Percentiles rank a stretch among this genome's conserved stretches.
phyloP scores from a whole-genome alignment of 148 eudicot species.

The Chenopodium berlandieri region DNA sequence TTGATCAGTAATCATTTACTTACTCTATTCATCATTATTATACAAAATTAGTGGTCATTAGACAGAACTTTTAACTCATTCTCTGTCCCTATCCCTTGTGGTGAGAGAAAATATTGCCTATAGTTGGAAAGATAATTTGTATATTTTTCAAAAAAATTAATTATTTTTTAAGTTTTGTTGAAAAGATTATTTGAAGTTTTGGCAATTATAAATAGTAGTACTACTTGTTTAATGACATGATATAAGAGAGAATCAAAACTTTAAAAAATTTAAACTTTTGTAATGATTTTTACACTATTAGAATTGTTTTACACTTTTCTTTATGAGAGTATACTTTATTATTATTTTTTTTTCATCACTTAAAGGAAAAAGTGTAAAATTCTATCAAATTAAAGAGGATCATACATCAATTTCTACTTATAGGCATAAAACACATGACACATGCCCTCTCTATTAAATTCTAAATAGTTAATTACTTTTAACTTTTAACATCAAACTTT shows the following conservation, averaged over 20 bases:
- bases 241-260: not conserved
- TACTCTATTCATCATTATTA: slow-evolving; percentile 12
- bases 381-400: not conserved
- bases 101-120: not conserved
- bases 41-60: slow-evolving; percentile 21
- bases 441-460: too few relatives aligned
- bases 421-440: not conserved
- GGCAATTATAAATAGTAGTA: not conserved
- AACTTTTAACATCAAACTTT: not conserved
- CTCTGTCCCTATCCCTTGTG: not conserved
- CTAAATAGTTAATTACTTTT: not conserved
- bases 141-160: too few relatives aligned
- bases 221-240: not conserved
- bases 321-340: not conserved
- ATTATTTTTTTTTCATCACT: not conserved
- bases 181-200: too few relatives aligned
- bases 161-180: too few relatives aligned
- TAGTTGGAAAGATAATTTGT: not conserved
- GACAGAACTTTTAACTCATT: slow-evolving; percentile 16
- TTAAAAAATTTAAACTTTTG: not conserved
- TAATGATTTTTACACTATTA: slow-evolving; percentile 1
- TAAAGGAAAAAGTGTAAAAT: not conserved
- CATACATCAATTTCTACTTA: not conserved
- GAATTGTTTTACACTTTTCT: not conserved
- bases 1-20: slow-evolving; percentile 9